Base-by-base conservation (phyloP, 2,329 filamentous ascomycete species). In the Xylariaceae sp. region DNA sequence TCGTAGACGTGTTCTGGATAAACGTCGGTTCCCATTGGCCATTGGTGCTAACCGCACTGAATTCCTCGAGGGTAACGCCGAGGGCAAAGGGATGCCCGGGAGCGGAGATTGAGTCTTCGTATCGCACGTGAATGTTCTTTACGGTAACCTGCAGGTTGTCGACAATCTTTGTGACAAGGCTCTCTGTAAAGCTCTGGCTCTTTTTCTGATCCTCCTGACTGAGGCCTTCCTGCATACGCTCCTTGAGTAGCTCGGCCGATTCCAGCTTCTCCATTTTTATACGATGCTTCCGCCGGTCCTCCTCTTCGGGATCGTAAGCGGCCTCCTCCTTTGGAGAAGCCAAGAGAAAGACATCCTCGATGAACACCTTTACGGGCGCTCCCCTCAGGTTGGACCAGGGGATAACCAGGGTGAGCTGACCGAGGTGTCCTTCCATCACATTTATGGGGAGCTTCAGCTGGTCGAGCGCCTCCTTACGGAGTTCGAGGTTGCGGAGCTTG, bases 201-300 rank as follows among this genome's bases (percentile, higher is more conserved):
- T 94, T 94, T 64, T 95, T 85, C 63, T 97, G 87, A 60, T 99
- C 92, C 61, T 98, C 92, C 50, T 83, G 81, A 57, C 85, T 94
- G 73, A 97, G 82, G 31, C 90, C 89, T 60, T 95, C 90, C n/a
- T 83, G 81, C 46, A 85, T 94, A 36, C 85, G 78, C 59, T 97
- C 90, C 62, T 94, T 94, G 49, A 98, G 69, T 48, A 99, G 69
- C 66, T 99, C 92, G 1, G 92, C 92, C 51, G 88, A 94, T 61
- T 98, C 92, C 5, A 99, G 76, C 66, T 96, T 95, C 66, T 99
- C 92, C 79, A 98, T 94, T 70, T 99, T 99, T 57, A 98, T 76
- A n/a, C 83, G 76, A 59, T 96, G 88, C 46, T 78, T 81, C 58
- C 92, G 76, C 36, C 80, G 77, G 51, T 90, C 86, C 63, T 99